Evolutionary conservation across 345 rosid species (phyloP), one percentile per base, ranked within the genome.

Genomic region (Salix purpurea): DNA sequence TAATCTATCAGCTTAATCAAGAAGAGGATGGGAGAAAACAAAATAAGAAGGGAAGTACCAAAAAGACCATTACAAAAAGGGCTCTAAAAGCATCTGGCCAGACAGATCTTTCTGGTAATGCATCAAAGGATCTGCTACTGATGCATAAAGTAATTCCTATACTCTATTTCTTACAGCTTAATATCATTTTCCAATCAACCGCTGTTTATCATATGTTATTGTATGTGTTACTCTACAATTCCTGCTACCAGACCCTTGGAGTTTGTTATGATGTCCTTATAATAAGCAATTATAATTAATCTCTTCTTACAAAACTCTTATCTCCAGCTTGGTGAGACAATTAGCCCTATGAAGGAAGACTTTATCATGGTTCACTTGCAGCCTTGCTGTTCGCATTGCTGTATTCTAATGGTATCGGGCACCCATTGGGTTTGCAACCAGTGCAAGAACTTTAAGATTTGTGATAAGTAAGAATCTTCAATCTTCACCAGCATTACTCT

Each of bases 351-450:
- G 98, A 96, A 94, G 90, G 99, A 96, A 83, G 99, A 96, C 79
- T 96, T 96, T 84, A 96, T 96, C 80, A 94, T 96, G 98, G 99
- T 96, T 72, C 99, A 96, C 84, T 87, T 96, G 83, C 99, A 96
- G 87, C 92, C 86, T 86, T 85, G 90, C 66, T 96, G 99, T 86
- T 80, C 85, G 4, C 98, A 96, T 84, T 96, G 99, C 78, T 94
- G 96, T 82, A 81, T 85, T 78, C 82, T 96, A 74, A 92, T 96
- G 98, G 98, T 91, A 54, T 82, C 99, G 0, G 99, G 98, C 73
- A 92, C 81, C 72, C 91, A 91, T 23, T 92, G 98, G 96, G 90
- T 90, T 80, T 96, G 99, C 88, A 86, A 83, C 79, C 95, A 88
- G 83, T 96, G 99, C 92, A 92, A 92, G 88, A 88, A 84, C 65